Base-by-base conservation (phyloP, 148 eudicot genomes). In the Fallopia convolvulus region DNA sequence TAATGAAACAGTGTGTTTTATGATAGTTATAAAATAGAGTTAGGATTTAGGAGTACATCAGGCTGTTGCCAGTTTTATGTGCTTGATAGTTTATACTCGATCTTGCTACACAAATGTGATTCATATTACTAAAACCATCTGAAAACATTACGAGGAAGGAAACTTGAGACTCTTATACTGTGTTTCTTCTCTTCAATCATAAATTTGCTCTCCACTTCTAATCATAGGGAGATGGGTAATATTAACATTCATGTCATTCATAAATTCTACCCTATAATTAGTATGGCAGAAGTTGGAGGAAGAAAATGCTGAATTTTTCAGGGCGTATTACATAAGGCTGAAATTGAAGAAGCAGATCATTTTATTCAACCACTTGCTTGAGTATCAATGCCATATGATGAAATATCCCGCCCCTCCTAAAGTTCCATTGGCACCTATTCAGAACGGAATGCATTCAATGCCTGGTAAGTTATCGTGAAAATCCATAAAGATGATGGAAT, bases 211-310 rank as follows among this genome's bases (percentile, higher is more conserved):
- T 39, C 72, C 21, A 39, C 20, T 33, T 39, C 46, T 21, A 15
- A 1, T 39, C 10, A 36, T 36, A 36, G 44, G 72, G 39, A 68
- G 72, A 68, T 36, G 44, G 44, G 5, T 36, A 63, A 26, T 13
- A 8, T 32, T 13, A 63, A 11, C 39, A 8, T 26, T 58, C 4
- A 26, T 63, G 40, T 36, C 44, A 39, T 68, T 68, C 15, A 36
- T 68, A 14, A 26, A 23, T 52, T 66, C 40, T 81, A 78, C 50
- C 74, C 26, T 77, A 61, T 47, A 77, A 79, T 56, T 81, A 95
- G 99, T 95, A 26, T 95, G 99, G 99, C 97, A 95, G 93, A 95
- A 95, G 80, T 79, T 95, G 87, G 99, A 95, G 83, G 99, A 95
- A 89, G 99, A 95, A 83, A 95, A 95, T 88, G 94, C 99, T 0